Evolutionary conservation across 2,329 filamentous ascomycete genomes (phyloP).

Genomic region (Sclerotinia nivalis): DNA sequence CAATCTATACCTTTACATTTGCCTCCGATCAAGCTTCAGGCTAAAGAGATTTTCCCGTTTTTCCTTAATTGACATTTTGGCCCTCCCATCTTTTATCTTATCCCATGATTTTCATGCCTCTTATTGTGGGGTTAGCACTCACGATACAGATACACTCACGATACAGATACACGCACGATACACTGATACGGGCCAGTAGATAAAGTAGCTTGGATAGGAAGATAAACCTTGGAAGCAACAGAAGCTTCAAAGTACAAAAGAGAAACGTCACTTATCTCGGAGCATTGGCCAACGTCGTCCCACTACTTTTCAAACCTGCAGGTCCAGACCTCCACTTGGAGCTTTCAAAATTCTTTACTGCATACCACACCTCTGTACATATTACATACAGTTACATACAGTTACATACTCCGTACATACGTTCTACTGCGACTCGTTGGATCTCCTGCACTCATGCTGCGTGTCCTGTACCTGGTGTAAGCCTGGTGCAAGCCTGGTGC

Average conservation of each 20-base stretch:
- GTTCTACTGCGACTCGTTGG: background rate
- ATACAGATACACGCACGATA: background rate
- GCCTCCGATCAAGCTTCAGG: background rate
- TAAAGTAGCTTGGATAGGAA: background rate
- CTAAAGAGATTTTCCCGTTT: background rate
- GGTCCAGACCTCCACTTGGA: slow-evolving; percentile 14
- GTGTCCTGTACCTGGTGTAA: slow-evolving; percentile 6
- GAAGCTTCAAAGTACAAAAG: background rate
- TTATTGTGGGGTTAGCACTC: background rate
- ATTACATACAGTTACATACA: background rate
- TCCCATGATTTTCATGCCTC: background rate
- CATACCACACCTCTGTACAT: background rate
- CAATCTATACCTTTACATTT: background rate
- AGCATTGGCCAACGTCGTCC: background rate
- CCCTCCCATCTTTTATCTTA: background rate
- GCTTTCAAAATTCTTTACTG: background rate
- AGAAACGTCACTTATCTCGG: background rate
- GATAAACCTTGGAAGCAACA: background rate
- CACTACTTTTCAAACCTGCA: background rate
- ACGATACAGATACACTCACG: too few species aligned
- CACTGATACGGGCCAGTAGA: background rate
- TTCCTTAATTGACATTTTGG: background rate
- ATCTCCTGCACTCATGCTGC: background rate
- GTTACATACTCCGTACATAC: background rate
- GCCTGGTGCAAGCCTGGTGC: too few species aligned